A percentile compares a stretch with the other conserved stretches of the same genome.
Evolutionary conservation across 208 protist species (phyloP).

Genomic region (Vickermania ingenoplastis): DNA sequence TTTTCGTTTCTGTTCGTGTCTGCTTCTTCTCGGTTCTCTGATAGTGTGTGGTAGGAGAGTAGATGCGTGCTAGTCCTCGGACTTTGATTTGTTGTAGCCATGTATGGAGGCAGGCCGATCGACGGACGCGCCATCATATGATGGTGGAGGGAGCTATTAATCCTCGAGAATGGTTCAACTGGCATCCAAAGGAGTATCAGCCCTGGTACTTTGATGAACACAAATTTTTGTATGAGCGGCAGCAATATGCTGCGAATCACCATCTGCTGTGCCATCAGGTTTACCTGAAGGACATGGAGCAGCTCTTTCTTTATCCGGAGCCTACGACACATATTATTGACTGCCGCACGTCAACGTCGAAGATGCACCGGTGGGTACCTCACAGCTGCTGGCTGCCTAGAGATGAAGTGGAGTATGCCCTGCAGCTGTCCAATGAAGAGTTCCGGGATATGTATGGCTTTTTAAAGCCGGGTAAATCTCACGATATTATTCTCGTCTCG

Average conservation of each 20-base stretch:
- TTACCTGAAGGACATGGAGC: conserved; percentile 71
- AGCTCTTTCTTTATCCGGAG: conserved; percentile 63
- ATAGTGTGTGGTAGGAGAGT: too few relatives aligned
- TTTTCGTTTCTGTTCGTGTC: too few relatives aligned
- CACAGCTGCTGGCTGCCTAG: conserved; percentile 82
- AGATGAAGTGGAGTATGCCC: conserved; percentile 85
- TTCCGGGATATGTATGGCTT: conserved; percentile 88
- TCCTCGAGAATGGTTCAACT: conserved; percentile 87
- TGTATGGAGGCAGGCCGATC: conserved; percentile 52
- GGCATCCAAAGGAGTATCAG: conserved; percentile 88
- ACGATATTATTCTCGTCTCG: conserved; percentile 85
- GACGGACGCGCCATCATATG: conserved; percentile 83
- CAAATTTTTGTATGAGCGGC: conserved; percentile 87
- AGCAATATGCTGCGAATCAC: conserved; percentile 65
- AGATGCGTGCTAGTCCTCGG: too few relatives aligned
- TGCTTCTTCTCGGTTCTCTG: too few relatives aligned
- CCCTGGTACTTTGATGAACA: conserved; percentile 89
- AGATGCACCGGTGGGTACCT: conserved; percentile 86
- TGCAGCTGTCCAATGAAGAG: conserved; percentile 76
- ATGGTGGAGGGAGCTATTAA: conserved; percentile 87
- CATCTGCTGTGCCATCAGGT: conserved; percentile 85
- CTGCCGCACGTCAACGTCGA: conserved; percentile 45
- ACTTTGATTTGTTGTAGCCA: too few relatives aligned
- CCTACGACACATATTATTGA: conserved; percentile 72
- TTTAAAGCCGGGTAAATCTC: conserved; percentile 46